Evolutionary conservation across 1,284 basidiomycete species (phyloP).

Genomic region (Fomitopsis pinicola): DNA sequence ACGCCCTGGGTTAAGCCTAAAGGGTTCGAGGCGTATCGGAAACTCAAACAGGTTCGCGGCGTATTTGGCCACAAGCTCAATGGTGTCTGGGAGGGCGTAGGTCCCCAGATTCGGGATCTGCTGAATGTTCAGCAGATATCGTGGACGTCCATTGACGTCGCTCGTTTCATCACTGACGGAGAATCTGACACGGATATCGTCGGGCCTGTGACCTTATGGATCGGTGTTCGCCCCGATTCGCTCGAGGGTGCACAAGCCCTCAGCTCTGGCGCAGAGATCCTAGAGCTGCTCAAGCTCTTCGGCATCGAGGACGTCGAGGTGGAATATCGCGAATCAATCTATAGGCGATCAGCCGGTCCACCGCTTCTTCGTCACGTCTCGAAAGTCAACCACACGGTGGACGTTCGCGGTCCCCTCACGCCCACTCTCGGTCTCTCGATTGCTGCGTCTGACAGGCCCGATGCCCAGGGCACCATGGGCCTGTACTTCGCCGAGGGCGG

Average conservation of each 20-base stretch:
- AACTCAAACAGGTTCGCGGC: slow-evolving; percentile 11
- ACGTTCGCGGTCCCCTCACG: slow-evolving; percentile 29
- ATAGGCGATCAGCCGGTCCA: slow-evolving; percentile 21
- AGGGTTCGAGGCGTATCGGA: slow-evolving; percentile 15
- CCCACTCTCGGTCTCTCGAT: slow-evolving; percentile 31
- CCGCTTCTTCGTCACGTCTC: slow-evolving; percentile 20
- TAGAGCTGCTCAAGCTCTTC: slow-evolving; percentile 9
- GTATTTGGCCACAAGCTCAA: slow-evolving; percentile 14
- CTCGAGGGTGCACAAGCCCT: slow-evolving; percentile 16
- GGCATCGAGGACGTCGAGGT: slow-evolving; percentile 27
- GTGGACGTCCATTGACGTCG: slow-evolving; percentile 13
- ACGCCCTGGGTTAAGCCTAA: slow-evolving; percentile 14
- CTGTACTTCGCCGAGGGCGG: slow-evolving; percentile 14
- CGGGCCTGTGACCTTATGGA: slow-evolving; percentile 21
- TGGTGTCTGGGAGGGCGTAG: slow-evolving; percentile 14
- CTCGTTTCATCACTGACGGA: slow-evolving; percentile 8
- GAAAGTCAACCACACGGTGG: slow-evolving; percentile 17
- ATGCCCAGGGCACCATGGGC: slow-evolving; percentile 8
- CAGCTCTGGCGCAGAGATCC: slow-evolving; percentile 6
- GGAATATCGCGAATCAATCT: slow-evolving; percentile 28
- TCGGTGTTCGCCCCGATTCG: slow-evolving; percentile 26
- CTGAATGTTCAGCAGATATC: slow-evolving; percentile 9
- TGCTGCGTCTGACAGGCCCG: slow-evolving; percentile 14
- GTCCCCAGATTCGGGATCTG: slow-evolving; percentile 13
- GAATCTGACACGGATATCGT: not conserved